These are phyloP conservation scores for Suillus decipiens DNA, from an alignment of 768 basidiomycete species.

Conservation along the genomic window DNA sequence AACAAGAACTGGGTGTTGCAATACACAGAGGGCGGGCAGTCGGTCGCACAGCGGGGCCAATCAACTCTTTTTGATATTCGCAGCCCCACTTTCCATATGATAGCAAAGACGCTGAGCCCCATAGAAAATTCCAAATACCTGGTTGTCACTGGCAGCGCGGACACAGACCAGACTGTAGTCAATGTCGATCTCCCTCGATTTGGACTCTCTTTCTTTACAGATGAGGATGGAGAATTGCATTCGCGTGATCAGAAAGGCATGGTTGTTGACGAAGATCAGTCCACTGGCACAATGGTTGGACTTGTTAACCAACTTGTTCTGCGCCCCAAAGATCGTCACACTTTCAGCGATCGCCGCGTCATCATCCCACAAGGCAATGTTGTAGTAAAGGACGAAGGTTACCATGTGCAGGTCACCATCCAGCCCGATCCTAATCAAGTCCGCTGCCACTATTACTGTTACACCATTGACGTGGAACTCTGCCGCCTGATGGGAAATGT, in stretches of 20 bases:
- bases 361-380: constrained; percentile 14
- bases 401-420: constrained; percentile 8
- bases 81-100: constrained; percentile 23
- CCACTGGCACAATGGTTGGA: constrained; percentile 43
- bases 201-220: constrained; percentile 39
- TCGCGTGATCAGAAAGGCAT: constrained; percentile 40
- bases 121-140: constrained; percentile 20
- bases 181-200: constrained; percentile 36
- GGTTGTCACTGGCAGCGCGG: constrained; percentile 14
- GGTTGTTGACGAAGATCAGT: constrained; percentile 40
- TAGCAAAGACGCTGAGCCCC: constrained; percentile 15
- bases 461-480: constrained; percentile 26
- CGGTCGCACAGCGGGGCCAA: constrained; percentile 4
- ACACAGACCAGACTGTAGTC: too few species aligned
- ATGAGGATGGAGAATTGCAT: constrained; percentile 30
- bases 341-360: constrained; percentile 11
- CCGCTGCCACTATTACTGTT: constrained; percentile 21
- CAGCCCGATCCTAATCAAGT: background rate
- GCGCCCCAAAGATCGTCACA: constrained; percentile 21
- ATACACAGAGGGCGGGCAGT: constrained; percentile 3
- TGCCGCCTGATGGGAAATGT: constrained; percentile 26
- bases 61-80: constrained; percentile 19
- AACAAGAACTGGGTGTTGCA: constrained; percentile 20
- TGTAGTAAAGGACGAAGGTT: background rate
- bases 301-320: constrained; percentile 38